phyloP scores from a whole-genome alignment of 2,329 filamentous ascomycete genomes.

The Xylariaceae sp. region DNA sequence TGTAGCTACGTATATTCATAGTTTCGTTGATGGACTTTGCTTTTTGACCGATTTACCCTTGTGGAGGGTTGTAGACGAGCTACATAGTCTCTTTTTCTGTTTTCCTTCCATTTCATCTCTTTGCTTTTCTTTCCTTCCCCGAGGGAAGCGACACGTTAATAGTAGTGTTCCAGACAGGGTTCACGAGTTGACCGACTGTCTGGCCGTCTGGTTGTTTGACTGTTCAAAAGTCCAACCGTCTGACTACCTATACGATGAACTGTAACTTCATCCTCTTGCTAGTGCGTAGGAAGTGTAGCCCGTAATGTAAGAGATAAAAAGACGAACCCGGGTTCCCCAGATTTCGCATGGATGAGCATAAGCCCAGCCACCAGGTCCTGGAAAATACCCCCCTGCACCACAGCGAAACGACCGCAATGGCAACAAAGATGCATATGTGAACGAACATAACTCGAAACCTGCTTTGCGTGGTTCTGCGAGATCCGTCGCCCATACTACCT shows the following conservation, averaged over 20 bases:
- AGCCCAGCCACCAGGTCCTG: slow-evolving; percentile 2
- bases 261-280: neutral
- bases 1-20: too few relatives aligned
- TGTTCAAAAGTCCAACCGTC: neutral
- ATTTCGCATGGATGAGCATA: slow-evolving; percentile 14
- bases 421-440: too few relatives aligned
- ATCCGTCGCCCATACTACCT: too few relatives aligned
- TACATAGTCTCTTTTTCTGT: neutral
- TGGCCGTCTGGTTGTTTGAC: neutral
- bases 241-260: too few relatives aligned
- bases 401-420: too few relatives aligned
- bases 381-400: neutral
- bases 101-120: neutral
- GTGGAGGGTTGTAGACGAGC: neutral
- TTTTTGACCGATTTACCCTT: neutral
- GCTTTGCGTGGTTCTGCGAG: too few relatives aligned
- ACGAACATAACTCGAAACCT: too few relatives aligned
- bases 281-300: neutral
- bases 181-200: neutral
- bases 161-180: neutral
- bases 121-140: neutral
- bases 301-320: neutral
- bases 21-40: neutral
- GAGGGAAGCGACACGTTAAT: neutral
- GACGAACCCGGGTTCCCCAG: slow-evolving; percentile 18